Conservation (phyloP, 2,329 filamentous ascomycete species). For the Paracoccidioides lutzii region DNA sequence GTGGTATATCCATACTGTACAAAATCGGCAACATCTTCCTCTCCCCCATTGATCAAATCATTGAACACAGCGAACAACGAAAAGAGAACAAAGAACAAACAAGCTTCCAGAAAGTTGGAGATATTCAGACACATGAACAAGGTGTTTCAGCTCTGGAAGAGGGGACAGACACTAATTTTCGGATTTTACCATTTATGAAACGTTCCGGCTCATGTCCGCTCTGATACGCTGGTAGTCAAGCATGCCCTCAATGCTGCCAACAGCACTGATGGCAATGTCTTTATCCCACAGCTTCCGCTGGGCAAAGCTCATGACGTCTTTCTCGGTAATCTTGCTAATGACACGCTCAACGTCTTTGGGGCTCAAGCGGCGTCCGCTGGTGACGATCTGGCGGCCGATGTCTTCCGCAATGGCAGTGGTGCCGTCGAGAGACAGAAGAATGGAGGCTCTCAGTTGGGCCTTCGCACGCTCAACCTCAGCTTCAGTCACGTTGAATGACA, state of each 20-base stretch:
- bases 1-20: constrained; percentile 20
- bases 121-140: not conserved
- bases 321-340: constrained; percentile 79
- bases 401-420: constrained; percentile 96
- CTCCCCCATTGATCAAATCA: constrained; percentile 20
- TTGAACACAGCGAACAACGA: constrained; percentile 8
- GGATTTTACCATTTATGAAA: constrained; percentile 18
- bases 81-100: constrained; percentile 1
- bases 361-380: constrained; percentile 80
- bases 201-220: constrained; percentile 76
- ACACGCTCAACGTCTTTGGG: constrained; percentile 90
- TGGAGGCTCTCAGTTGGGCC: constrained; percentile 96
- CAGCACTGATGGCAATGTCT: constrained; percentile 84
- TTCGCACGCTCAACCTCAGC: constrained; percentile 97
- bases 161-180: not conserved
- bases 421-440: constrained; percentile 91
- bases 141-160: not conserved
- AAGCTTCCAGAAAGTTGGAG: not conserved
- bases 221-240: constrained; percentile 44
- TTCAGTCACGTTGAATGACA: constrained; percentile 75
- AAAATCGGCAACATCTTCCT: constrained; percentile 20
- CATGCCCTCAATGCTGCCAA: constrained; percentile 80
- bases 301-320: constrained; percentile 95
- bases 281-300: constrained; percentile 94
- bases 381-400: constrained; percentile 96